phyloP scores from a whole-genome alignment of 106 monocot genomes.

The Platanthera guangdongensis region DNA sequence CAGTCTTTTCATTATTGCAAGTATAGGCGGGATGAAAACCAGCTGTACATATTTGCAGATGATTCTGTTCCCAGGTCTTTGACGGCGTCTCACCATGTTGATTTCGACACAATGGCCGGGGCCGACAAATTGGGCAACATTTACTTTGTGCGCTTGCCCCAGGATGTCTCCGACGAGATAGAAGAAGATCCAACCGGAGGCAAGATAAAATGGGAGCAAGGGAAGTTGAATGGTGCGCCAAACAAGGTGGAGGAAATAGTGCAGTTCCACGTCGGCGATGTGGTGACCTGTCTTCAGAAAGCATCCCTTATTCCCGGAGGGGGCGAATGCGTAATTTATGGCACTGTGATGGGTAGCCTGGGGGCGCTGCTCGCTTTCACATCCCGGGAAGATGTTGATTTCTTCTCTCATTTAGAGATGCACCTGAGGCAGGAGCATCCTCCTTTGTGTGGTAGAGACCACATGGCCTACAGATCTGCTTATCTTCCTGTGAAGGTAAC shows the following conservation, averaged over 20 bases:
- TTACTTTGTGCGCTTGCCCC: conserved; percentile 81
- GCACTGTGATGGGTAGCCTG: conserved; percentile 99
- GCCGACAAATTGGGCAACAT: conserved; percentile 96
- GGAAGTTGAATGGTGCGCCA: conserved; percentile 92
- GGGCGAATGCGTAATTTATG: conserved; percentile 85
- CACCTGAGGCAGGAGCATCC: conserved; percentile 98
- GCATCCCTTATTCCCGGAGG: conserved; percentile 90
- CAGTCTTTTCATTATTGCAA: conserved; percentile 99
- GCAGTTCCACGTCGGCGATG: conserved; percentile 96
- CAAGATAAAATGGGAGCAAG: conserved; percentile 96
- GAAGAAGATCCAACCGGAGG: conserved; percentile 99
- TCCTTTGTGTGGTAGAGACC: conserved; percentile 91
- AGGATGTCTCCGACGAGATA: conserved; percentile 93
- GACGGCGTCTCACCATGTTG: conserved; percentile 81
- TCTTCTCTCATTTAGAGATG: conserved; percentile 97
- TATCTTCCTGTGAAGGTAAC: conserved; percentile 96
- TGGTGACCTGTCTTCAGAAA: conserved; percentile 86
- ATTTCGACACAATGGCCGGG: conserved; percentile 98
- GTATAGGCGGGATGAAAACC: conserved; percentile 88
- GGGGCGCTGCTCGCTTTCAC: conserved; percentile 87
- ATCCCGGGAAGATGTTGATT: conserved; percentile 96
- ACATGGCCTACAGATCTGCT: conserved; percentile 88
- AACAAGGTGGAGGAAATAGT: conserved; percentile 98
- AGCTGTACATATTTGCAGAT: conserved; percentile 93
- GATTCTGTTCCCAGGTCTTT: conserved; percentile 92